phyloP scores from a whole-genome alignment of 805 yeast species.

The Lachancea thermotolerans region DNA sequence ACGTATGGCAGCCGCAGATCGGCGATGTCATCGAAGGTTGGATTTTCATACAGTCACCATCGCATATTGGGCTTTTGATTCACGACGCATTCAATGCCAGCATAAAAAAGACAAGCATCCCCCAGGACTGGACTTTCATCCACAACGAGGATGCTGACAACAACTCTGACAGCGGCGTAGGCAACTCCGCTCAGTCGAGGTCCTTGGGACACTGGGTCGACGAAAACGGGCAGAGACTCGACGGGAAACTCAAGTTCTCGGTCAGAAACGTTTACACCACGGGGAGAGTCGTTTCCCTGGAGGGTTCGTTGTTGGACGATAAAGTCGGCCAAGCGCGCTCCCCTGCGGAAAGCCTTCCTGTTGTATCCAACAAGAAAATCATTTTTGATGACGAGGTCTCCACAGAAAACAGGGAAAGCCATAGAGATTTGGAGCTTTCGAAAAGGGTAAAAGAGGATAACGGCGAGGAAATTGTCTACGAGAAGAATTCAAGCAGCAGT shows the following conservation, averaged over 20 bases:
- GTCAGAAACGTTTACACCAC: constrained; percentile 66
- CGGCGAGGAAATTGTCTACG: constrained; percentile 32
- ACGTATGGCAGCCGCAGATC: constrained; percentile 85
- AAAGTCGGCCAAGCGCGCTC: constrained; percentile 25
- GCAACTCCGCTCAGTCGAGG: constrained; percentile 32
- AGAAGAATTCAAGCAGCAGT: constrained; percentile 28
- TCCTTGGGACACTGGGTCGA: constrained; percentile 89
- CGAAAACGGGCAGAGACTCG: constrained; percentile 62
- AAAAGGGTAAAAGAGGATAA: constrained; percentile 28
- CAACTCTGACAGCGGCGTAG: constrained; percentile 16
- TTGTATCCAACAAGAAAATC: constrained; percentile 42
- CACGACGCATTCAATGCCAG: constrained; percentile 95
- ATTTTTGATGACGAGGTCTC: constrained; percentile 42
- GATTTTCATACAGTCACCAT: constrained; percentile 86
- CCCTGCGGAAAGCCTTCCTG: constrained; percentile 50
- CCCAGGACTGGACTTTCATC: constrained; percentile 78
- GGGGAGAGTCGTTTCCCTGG: constrained; percentile 77
- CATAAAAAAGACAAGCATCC: constrained; percentile 77
- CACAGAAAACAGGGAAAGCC: constrained; percentile 31
- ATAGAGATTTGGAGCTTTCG: constrained; percentile 30
- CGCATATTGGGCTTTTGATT: constrained; percentile 85
- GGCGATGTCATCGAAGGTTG: constrained; percentile 85
- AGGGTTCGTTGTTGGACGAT: constrained; percentile 63
- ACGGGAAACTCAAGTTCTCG: constrained; percentile 74
- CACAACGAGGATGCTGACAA: constrained; percentile 60